These are phyloP conservation scores for Yamadazyma scolyti DNA, from an alignment of 805 yeast species.

Conservation along the genomic window DNA sequence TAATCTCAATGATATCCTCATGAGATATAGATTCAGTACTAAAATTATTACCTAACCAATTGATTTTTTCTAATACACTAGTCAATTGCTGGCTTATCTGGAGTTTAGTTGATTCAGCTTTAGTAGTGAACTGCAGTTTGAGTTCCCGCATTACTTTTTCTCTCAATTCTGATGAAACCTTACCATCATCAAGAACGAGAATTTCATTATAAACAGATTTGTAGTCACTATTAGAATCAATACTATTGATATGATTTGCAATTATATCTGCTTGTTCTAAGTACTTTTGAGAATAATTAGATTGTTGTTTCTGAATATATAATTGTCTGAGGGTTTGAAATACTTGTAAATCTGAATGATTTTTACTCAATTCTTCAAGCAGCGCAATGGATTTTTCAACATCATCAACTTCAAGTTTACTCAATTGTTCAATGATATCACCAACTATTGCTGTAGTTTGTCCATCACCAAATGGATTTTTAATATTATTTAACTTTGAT, in stretches of 20 bases:
- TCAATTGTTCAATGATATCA: slow-evolving; percentile 4
- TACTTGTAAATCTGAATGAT: slow-evolving; percentile 14
- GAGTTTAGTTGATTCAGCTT: slow-evolving; percentile 9
- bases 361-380: slow-evolving; percentile 10
- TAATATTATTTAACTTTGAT: slow-evolving; percentile 3
- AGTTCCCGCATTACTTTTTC: slow-evolving; percentile 1
- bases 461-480: slow-evolving; percentile 9
- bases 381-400: slow-evolving; percentile 1
- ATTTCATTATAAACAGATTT: slow-evolving; percentile 6
- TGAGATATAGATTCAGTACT: slow-evolving; percentile 1
- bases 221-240: slow-evolving; percentile 2
- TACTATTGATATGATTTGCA: slow-evolving; percentile 1
- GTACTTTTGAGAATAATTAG: slow-evolving; percentile 3
- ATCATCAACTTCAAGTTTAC: background rate
- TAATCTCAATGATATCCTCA: slow-evolving; percentile 4
- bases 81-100: too few species aligned
- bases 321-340: slow-evolving; percentile 12
- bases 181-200: slow-evolving; percentile 3
- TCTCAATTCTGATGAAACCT: slow-evolving; percentile 3
- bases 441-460: slow-evolving; percentile 10
- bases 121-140: slow-evolving; percentile 6
- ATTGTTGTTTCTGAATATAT: slow-evolving; percentile 3
- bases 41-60: slow-evolving; percentile 21
- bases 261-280: slow-evolving; percentile 7
- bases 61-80: slow-evolving; percentile 11